Conservation (phyloP, 1,139 yeast genomes). For the Komagataea norvegica region DNA sequence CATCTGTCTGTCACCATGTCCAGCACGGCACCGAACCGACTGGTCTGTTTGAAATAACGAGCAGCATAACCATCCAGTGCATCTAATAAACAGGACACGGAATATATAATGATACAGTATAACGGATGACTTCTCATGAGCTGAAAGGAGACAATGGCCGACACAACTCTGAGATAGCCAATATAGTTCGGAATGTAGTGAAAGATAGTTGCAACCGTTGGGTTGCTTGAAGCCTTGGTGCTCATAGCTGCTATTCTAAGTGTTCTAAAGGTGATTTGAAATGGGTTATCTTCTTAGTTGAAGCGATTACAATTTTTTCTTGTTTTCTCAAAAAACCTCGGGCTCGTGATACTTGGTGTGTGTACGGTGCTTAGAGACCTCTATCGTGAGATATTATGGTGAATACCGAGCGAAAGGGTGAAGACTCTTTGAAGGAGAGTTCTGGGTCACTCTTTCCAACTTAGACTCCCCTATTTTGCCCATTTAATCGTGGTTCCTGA, state of each 20-base stretch:
- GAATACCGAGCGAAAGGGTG: no score
- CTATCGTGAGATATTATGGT: no score
- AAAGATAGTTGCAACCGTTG: conserved; percentile 43
- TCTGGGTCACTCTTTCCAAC: no score
- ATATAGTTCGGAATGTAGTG: conserved; percentile 86
- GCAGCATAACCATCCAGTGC: conserved; percentile 98
- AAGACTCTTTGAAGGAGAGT: no score
- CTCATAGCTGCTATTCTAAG: no score
- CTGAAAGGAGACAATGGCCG: conserved; percentile 74
- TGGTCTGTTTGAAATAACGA: conserved; percentile 80
- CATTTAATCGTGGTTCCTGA: neutral
- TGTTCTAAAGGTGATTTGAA: no score
- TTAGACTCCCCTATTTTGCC: no score
- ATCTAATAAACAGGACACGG: conserved; percentile 85
- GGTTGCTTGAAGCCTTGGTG: no score
- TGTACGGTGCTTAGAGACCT: no score
- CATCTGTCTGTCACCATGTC: conserved; percentile 99
- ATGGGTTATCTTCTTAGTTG: neutral
- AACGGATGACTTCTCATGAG: conserved; percentile 83
- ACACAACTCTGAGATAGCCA: conserved; percentile 78
- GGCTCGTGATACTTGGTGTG: neutral
- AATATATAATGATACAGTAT: conserved; percentile 70
- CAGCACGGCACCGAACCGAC: conserved; percentile 90
- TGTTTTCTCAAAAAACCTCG: neutral
- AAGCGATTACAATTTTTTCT: neutral